Percentiles rank a stretch among this genome's conserved stretches.
phyloP scores from a whole-genome alignment of 345 rosid genomes.

The Stellera chamaejasme region DNA sequence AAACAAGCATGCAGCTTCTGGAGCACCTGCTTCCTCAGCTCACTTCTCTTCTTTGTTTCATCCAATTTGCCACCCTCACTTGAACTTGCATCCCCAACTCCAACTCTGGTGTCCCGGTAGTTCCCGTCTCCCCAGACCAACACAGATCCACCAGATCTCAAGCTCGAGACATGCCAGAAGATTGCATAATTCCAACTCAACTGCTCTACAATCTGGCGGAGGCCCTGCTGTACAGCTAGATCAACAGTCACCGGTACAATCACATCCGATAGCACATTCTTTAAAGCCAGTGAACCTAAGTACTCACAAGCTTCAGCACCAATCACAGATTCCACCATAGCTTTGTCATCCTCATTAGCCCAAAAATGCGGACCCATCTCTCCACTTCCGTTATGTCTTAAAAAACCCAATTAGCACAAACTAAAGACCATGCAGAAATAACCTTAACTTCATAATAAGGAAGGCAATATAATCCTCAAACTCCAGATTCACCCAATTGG shows the following conservation, averaged over 20 bases:
- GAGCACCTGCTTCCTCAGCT: slow-evolving; percentile 56
- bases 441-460: slow-evolving; percentile 5
- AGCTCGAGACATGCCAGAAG: slow-evolving; percentile 54
- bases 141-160: slow-evolving; percentile 57
- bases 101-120: slow-evolving; percentile 33
- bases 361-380: slow-evolving; percentile 69
- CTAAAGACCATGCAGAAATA: background rate
- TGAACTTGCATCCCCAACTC: slow-evolving; percentile 27
- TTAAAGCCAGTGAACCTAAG: slow-evolving; percentile 48
- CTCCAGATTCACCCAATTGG: no score
- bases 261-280: slow-evolving; percentile 25
- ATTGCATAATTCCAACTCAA: slow-evolving; percentile 76
- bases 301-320: slow-evolving; percentile 72
- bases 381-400: background rate
- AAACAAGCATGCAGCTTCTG: slow-evolving; percentile 56
- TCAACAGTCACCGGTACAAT: slow-evolving; percentile 43
- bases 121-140: slow-evolving; percentile 88
- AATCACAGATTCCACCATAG: slow-evolving; percentile 64
- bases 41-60: slow-evolving; percentile 40
- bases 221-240: slow-evolving; percentile 51
- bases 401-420: slow-evolving; percentile 7
- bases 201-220: slow-evolving; percentile 55
- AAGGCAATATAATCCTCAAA: background rate
- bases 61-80: slow-evolving; percentile 22
- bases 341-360: slow-evolving; percentile 55